Evolutionary conservation across 2,329 filamentous ascomycete genomes (phyloP).

Genomic region (Talaromyces sp.): DNA sequence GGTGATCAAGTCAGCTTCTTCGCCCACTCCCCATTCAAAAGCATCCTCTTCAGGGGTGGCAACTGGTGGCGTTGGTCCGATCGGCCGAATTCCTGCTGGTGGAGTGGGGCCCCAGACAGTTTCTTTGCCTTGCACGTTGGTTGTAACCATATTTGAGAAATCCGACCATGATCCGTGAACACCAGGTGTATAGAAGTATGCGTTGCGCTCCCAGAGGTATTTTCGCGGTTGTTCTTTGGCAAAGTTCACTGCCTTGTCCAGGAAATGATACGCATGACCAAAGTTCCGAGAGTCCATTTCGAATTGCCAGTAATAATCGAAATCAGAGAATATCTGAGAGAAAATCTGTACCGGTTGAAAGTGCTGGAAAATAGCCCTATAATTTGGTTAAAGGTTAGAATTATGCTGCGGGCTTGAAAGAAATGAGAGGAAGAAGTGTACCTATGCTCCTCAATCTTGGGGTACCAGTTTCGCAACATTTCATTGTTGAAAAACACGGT

Average conservation of each 20-base stretch:
- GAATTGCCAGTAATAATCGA: slow-evolving; percentile 65
- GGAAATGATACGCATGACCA: slow-evolving; percentile 44
- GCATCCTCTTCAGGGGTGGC: slow-evolving; percentile 55
- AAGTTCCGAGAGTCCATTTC: slow-evolving; percentile 64
- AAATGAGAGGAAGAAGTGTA: not conserved
- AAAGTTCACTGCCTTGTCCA: slow-evolving; percentile 63
- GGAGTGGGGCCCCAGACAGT: slow-evolving; percentile 60
- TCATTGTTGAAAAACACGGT: slow-evolving; percentile 22
- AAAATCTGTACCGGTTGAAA: slow-evolving; percentile 54
- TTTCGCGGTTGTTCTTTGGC: slow-evolving; percentile 62
- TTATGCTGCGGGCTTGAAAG: not conserved
- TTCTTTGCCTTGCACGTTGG: slow-evolving; percentile 34
- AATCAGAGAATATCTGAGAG: slow-evolving; percentile 57
- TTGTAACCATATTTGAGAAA: slow-evolving; percentile 63
- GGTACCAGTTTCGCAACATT: not conserved
- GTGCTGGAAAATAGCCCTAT: slow-evolving; percentile 8
- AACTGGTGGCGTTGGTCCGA: slow-evolving; percentile 59
- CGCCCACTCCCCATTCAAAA: slow-evolving; percentile 72
- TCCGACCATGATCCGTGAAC: slow-evolving; percentile 33
- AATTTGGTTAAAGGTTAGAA: not conserved
- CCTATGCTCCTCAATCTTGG: not conserved
- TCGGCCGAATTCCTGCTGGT: slow-evolving; percentile 56
- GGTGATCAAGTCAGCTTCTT: slow-evolving; percentile 86
- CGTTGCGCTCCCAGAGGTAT: slow-evolving; percentile 71
- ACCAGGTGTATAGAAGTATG: slow-evolving; percentile 69